Base-by-base conservation (phyloP, 768 basidiomycete genomes). In the Boletales sp. region DNA sequence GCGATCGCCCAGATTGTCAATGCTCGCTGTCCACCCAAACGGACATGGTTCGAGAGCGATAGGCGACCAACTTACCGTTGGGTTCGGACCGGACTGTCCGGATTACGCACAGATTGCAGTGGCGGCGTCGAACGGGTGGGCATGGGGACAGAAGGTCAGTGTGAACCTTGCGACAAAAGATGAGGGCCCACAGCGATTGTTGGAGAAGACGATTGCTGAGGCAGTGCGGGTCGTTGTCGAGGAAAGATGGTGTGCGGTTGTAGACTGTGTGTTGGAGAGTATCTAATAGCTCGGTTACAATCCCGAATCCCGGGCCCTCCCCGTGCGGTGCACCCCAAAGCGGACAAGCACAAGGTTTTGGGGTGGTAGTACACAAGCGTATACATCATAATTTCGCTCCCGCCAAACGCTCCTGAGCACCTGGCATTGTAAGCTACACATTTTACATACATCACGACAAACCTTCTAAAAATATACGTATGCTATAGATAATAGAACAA, bases 71-170 rank as follows among this genome's bases (percentile, higher is more conserved):
- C 75, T 88, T 1, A 77, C 81, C 8, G 76, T 82, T 12, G 82
- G 84, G 0, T 86, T 88, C 55, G 84, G 84, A 0, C 84, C 84
- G 3, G 68, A 75, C 33, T 69, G 70, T 50, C 83, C 85, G 0
- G 82, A 87, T 57, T 83, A 81, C 56, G 60, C 77, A 0, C 73
- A 76, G 49, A 81, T 87, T 38, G 86, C 86, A 0, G 77, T 78
- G 2, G 85, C 84, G 0, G 84, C 86, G 0, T 82, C 83, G 7
- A 78, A 76, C 4, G 84, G 84, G 1, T 87, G 86, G 85, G 82
- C 74, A 0, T 83, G 80, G 75, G 74, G 74, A 0, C 68, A 66
- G 44, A 72, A 72, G 5, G 60, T 76, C 12, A 71, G 70, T 10
- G 63, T 57, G 15, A 56, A 59, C 21, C 57, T 50, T 25, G 47